Base-by-base conservation (phyloP, 2,329 filamentous ascomycete genomes). In the Keithomyces neogunnii region DNA sequence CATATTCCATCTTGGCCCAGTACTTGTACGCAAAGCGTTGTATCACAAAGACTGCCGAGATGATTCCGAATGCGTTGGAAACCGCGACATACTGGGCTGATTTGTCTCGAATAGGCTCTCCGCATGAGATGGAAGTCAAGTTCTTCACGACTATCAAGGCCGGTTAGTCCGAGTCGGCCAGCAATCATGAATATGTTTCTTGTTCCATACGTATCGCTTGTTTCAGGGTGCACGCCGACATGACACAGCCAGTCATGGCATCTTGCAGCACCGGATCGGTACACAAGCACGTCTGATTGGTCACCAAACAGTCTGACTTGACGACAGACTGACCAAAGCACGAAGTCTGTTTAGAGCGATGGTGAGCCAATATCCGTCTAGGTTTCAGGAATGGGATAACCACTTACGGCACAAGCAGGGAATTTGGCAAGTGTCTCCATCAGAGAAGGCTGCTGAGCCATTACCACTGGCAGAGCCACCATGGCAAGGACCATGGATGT, bases 41-140 rank as follows among this genome's bases (percentile, higher is more conserved):
- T 2, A 70, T 51, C n/a, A 76, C 62, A 49, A 75, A 74, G 29
- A 68, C 53, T 45, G 59, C 66, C 2, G 69, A 66, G 3, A 74
- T 58, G 6, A 63, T 58, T 33, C 63, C 65, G 7, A 72, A 58
- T 52, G 56, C 33, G 56, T 66, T 58, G 53, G 63, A 61, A 2
- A 74, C 59, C 42, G 60, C 62, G 5, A 67, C 57, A 44, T 71
- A 64, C 28, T 66, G 56, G 28, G 60, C 55, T 55, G 56, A 66
- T 48, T 63, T 68, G 55, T 70, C 60, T 13, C 63, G 59, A 8
- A 62, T 33, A 50, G 33, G 62, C 59, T 30, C 49, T 35, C 49
- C 35, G 43, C 59, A 61, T n/a, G 31, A 29, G n/a, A 47, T 52
- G 9, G 53, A 49, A 2, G 63, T 63, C 5, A 59, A 19, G 40